These are phyloP conservation scores for Penicillium crustosum DNA, from an alignment of 2,329 filamentous ascomycete species.

Conservation along the genomic window DNA sequence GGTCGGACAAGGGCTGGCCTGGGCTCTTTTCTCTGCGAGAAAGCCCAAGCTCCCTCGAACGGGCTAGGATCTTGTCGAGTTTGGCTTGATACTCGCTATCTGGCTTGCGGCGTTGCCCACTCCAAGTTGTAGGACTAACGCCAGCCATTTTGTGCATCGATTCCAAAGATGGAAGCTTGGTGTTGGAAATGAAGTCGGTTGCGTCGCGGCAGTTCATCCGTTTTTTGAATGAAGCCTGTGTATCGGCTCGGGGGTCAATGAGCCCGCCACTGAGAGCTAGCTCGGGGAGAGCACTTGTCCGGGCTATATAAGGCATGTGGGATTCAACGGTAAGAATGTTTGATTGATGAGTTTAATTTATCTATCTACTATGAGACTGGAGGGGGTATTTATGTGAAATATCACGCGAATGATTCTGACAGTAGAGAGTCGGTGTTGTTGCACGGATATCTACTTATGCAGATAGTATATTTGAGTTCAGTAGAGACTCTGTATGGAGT, in stretches of 20 bases:
- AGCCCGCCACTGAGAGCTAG: conserved; percentile 10
- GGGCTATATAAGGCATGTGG: conserved; percentile 13
- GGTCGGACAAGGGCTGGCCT: conserved; percentile 10
- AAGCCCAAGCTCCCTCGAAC: conserved; percentile 9
- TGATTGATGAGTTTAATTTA: neutral
- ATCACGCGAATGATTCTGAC: neutral
- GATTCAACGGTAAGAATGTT: neutral
- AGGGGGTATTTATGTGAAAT: neutral
- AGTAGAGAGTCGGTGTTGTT: neutral
- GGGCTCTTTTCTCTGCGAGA: conserved; percentile 1
- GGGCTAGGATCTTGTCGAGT: conserved; percentile 13
- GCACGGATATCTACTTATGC: neutral
- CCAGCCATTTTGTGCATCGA: conserved; percentile 8
- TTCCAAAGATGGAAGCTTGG: conserved; percentile 4
- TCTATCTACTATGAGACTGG: neutral
- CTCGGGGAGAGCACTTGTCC: conserved; percentile 11
- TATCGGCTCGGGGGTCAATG: conserved; percentile 16
- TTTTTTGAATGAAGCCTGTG: conserved; percentile 13
- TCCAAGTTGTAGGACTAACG: neutral
- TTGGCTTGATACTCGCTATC: conserved; percentile 3
- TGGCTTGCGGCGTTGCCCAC: neutral
- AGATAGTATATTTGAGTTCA: too few species aligned
- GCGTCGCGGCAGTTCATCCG: conserved; percentile 14
- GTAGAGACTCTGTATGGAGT: too few species aligned
- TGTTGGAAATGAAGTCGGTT: conserved; percentile 16